Evolutionary conservation across 2,329 filamentous ascomycete genomes (phyloP), one percentile per base, ranked within the genome.

Genomic region (Graphilbum fragrans): DNA sequence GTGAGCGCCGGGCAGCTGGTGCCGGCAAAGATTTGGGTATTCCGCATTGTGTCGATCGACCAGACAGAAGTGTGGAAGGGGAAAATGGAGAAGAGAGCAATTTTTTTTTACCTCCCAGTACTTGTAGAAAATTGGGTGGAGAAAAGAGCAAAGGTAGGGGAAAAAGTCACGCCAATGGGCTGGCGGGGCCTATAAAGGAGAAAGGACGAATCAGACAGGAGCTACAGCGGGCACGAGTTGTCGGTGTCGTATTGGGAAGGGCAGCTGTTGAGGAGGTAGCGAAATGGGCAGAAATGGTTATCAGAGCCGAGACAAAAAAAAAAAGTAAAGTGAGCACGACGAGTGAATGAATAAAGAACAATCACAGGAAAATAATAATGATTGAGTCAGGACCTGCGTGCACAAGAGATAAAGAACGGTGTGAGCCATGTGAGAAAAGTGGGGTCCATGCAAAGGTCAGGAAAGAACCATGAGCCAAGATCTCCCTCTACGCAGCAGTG

Each of bases 11-110:
- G 77, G 65, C 77, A 80, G 41, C 77, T 81, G 47, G 74, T 76
- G 64, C 77, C 77, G 53, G 76, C 69, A 56, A 82, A 82, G 51
- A 82, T 77, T 53, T 80, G 65, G 42, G 77, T 81, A 57, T 77
- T 77, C 54, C 49, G 47, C 48, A 53, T 51, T 32, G 20, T 48
- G 27, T 20, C 11, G 18, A 35, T 21, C 31, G 37, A 29, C 14
- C 22, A 39, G 35, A 39, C 7, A 20, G 17, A 34, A 34, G 12
- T 11, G 31, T 32, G 31, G 31, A 14, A 38, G 17, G 10, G 21
- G 17, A n/a, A 29, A 20, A 32, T 20, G 25, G 6, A 21, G 16
- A 22, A 42, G 12, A 38, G 17, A 35, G 19, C 18, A n/a, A 31
- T 22, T 36, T 21, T 36, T 36, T 36, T 22, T 22, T 21, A 12